phyloP scores from a whole-genome alignment of 148 eudicot genomes.

The Rhododendron henanense region DNA sequence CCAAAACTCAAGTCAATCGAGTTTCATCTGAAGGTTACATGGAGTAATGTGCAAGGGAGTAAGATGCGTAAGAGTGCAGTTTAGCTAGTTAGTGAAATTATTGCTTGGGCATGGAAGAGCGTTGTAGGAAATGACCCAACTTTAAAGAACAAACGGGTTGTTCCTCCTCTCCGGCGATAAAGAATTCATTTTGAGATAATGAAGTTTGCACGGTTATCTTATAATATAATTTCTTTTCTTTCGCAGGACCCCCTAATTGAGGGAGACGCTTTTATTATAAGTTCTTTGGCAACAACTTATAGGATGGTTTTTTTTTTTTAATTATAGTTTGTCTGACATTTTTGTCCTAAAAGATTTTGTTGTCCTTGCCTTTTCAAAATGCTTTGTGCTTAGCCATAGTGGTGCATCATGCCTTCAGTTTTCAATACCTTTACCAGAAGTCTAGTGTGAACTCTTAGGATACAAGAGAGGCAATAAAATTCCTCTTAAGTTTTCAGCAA shows the following conservation, averaged over 20 bases:
- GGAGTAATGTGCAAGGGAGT: too few species aligned
- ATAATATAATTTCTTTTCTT: neutral
- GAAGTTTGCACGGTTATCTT: neutral
- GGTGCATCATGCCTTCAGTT: neutral
- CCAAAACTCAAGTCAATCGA: too few species aligned
- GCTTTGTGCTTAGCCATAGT: neutral
- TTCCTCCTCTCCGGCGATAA: neutral
- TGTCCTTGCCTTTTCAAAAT: neutral
- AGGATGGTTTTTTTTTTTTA: neutral
- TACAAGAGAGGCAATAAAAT: neutral
- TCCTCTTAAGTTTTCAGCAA: too few species aligned
- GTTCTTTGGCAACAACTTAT: neutral
- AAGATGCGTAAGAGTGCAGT: too few species aligned
- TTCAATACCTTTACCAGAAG: neutral
- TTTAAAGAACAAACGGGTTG: neutral
- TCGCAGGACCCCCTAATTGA: neutral
- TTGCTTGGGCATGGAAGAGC: neutral
- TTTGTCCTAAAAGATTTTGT: neutral
- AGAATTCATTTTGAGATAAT: neutral
- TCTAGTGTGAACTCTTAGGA: neutral
- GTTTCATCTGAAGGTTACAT: too few species aligned
- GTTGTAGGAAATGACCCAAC: neutral
- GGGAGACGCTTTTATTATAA: neutral
- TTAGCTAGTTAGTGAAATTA: neutral
- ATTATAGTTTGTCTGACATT: too few species aligned